A percentile compares a stretch with the other conserved stretches of the same genome.
These are phyloP conservation scores for Alternaria hordeiaustralica DNA, from an alignment of 2,329 filamentous ascomycete genomes.

Conservation along the genomic window DNA sequence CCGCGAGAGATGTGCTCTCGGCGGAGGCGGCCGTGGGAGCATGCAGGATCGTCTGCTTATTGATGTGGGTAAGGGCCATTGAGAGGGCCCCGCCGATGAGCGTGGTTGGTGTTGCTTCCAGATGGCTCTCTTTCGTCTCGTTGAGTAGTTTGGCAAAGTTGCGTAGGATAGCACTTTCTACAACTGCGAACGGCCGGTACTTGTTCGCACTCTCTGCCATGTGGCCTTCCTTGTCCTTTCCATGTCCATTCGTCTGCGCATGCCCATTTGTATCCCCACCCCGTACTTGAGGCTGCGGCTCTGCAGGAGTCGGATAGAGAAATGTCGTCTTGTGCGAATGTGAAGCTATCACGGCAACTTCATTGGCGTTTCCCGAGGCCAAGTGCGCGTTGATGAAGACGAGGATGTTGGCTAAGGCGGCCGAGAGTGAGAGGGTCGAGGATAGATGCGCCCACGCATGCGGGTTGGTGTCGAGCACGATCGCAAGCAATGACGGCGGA, in stretches of 20 bases:
- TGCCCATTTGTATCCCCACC: conserved; percentile 31
- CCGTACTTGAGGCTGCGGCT: conserved; percentile 22
- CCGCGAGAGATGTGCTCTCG: conserved; percentile 54
- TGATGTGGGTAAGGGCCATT: conserved; percentile 86
- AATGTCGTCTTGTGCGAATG: conserved; percentile 86
- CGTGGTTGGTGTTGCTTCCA: conserved; percentile 75
- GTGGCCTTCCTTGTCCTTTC: conserved; percentile 25
- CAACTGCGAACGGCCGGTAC: conserved; percentile 86
- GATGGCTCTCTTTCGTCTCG: conserved; percentile 67
- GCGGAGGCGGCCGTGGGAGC: conserved; percentile 49
- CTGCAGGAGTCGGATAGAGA: conserved; percentile 74
- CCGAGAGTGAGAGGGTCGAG: conserved; percentile 76
- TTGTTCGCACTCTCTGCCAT: conserved; percentile 73
- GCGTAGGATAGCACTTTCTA: conserved; percentile 79
- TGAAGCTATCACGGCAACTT: conserved; percentile 88
- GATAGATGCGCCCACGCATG: conserved; percentile 87
- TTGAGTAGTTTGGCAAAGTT: conserved; percentile 77
- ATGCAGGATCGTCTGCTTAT: conserved; percentile 71
- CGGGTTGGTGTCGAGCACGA: conserved; percentile 95
- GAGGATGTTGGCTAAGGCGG: conserved; percentile 85
- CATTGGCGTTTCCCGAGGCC: conserved; percentile 90
- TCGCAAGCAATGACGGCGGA: conserved; percentile 81
- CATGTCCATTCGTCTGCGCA: conserved; percentile 36
- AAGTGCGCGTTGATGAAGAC: conserved; percentile 98
- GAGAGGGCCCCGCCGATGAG: conserved; percentile 91